A percentile compares a stretch with the other conserved stretches of the same genome.
These are phyloP conservation scores for Colletotrichum sp. DNA, from an alignment of 2,329 filamentous ascomycete genomes.

Conservation along the genomic window DNA sequence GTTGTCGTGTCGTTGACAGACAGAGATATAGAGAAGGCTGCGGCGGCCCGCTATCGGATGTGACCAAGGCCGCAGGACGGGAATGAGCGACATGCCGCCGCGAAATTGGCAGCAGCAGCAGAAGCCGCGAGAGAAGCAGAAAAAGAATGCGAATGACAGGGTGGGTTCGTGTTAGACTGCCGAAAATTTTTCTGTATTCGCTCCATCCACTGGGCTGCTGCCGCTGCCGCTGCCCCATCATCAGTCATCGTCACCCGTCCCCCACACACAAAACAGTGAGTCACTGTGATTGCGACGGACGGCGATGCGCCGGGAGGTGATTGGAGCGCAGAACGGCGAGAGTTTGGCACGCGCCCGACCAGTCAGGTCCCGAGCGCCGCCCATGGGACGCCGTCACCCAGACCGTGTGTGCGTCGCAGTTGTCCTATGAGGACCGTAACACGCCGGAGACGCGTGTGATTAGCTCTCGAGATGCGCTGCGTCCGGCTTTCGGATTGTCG, in stretches of 20 bases:
- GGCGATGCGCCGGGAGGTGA: conserved; percentile 15
- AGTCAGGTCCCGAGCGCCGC: conserved; percentile 8
- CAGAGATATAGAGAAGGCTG: background rate
- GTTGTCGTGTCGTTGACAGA: background rate
- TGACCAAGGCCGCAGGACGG: background rate
- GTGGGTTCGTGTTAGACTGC: background rate
- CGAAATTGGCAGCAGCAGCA: background rate
- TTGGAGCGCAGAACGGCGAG: conserved; percentile 3
- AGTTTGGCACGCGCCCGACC: background rate
- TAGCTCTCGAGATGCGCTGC: background rate
- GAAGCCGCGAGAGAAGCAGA: background rate
- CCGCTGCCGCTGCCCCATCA: background rate
- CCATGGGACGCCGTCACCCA: background rate
- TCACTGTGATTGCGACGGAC: background rate
- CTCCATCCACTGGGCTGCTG: background rate
- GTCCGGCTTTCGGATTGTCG: background rate
- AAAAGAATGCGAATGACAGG: background rate
- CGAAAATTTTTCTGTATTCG: background rate
- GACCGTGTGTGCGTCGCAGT: background rate
- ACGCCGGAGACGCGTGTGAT: background rate
- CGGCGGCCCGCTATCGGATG: conserved; percentile 14
- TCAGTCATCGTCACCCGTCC: background rate
- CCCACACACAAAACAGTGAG: background rate
- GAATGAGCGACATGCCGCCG: background rate
- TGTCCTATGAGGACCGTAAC: background rate